Evolutionary conservation across 1,284 basidiomycete genomes (phyloP), one percentile per base, ranked within the genome.

Genomic region (Singerocomus inundabilis): DNA sequence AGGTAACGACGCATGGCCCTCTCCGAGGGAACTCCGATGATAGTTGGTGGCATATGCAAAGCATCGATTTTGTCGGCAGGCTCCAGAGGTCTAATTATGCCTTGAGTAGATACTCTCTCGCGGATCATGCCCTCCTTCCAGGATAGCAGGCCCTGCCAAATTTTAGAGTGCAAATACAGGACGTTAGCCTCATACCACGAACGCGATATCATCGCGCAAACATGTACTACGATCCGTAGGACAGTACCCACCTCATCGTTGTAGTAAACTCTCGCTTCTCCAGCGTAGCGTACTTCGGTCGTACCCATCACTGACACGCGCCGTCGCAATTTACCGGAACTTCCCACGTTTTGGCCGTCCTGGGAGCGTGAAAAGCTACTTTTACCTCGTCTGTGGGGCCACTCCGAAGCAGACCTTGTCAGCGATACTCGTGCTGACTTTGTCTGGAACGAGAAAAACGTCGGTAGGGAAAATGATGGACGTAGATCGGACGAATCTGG

Each of bases 41-140:
- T 71, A 21, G 88, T 81, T 1, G 74, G 66, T 0, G 80, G 77
- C 37, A 95, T 68, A 8, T 73, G 75, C 36, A 96, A 73, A 1
- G 83, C 88, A 6, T 72, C 69, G 0, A 98, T 74, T 40, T 88
- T 79, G 1, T 75, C 67, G 52, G 80, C 77, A 0, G 84, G 75
- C 62, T 98, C 94, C 55, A 99, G 76, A 0, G 87, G 79, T 10
- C 94, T 82, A 15, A 92, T 76, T 7, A 82, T 70, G 7, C 96
- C 96, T 21, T 77, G 75, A 5, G 86, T 84, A 16, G 87, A 84
- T 18, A 98, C 84, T 11, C 96, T 82, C 69, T 98, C 94, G 30
- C 95, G 81, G 53, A 98, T 91, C 78, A 88, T 85, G 0, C 59
- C 61, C 37, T 71, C 72, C 36, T 69, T 67, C 73, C 76, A 75